Base-by-base conservation (phyloP, 2,329 filamentous ascomycete species). In the Exutisphaerella laricina region DNA sequence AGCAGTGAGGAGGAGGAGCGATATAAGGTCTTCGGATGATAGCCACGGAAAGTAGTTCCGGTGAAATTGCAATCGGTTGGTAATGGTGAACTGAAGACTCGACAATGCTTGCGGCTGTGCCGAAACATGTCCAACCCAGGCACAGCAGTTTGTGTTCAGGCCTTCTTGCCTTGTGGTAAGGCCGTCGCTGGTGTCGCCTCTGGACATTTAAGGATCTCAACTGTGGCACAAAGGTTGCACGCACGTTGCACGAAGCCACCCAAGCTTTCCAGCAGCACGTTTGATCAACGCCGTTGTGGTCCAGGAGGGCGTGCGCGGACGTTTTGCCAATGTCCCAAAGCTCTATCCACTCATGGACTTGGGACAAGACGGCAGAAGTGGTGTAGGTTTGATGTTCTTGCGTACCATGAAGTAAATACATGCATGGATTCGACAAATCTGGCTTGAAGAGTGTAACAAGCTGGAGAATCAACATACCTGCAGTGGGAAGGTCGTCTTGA, bases 401-500 rank as follows among this genome's bases (percentile, higher is more conserved):
- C n/a, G n/a, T n/a, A n/a, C n/a, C n/a, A n/a, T n/a, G n/a, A n/a
- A n/a, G n/a, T n/a, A n/a, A n/a, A n/a, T n/a, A n/a, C n/a, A n/a
- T n/a, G 30, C 14, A 17, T 6, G 6, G 16, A 16, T 16, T 18
- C 30, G 30, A 33, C 30, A 18, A 33, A 10, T 16, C 3, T 31
- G 28, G 17, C 28, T 10, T 12, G n/a, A 16, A 4, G 10, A 31
- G n/a, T n/a, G n/a, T n/a, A n/a, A 18, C 14, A 9, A 18, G 35
- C 26, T 39, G 41, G 21, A 35, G 4, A 37, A 41, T 31, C 26
- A 32, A 60, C 61, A 46, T 63, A 72, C 70, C 69, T 66, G 55
- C 70, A 66, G 49, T 65, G 68, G 39, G 61, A 63, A 12, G 61
- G 54, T 23, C 64, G 65, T 45, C 64, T 51, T 20, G 58, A 54